A percentile compares a stretch with the other conserved stretches of the same genome.
phyloP scores from a whole-genome alignment of 2,329 filamentous ascomycete genomes.

The Alternaria gansuensis region DNA sequence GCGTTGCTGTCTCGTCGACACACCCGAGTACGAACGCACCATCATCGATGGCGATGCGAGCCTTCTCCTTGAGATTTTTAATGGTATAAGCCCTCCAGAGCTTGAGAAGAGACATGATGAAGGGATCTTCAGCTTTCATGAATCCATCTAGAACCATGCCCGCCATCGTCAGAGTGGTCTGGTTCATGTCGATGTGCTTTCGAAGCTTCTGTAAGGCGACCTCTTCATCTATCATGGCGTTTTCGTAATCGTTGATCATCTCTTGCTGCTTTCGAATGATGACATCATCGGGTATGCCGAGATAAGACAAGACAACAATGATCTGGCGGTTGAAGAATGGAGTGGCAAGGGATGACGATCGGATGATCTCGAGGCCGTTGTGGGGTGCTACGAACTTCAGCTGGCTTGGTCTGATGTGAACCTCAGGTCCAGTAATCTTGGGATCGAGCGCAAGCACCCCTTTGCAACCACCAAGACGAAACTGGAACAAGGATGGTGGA shows the following conservation, averaged over 20 bases:
- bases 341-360: slow-evolving; percentile 76
- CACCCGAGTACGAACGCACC: slow-evolving; percentile 90
- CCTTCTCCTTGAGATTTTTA: slow-evolving; percentile 91
- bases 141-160: slow-evolving; percentile 83
- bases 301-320: slow-evolving; percentile 81
- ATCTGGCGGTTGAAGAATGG: slow-evolving; percentile 90
- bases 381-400: slow-evolving; percentile 81
- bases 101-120: slow-evolving; percentile 78
- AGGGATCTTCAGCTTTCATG: slow-evolving; percentile 77
- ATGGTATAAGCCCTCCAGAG: slow-evolving; percentile 91
- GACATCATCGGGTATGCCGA: slow-evolving; percentile 73
- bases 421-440: slow-evolving; percentile 69
- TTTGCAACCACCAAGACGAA: slow-evolving; percentile 91
- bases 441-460: slow-evolving; percentile 83
- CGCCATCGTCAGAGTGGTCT: slow-evolving; percentile 77
- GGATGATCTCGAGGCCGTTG: slow-evolving; percentile 83
- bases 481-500: slow-evolving; percentile 85
- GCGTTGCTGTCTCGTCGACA: slow-evolving; percentile 80
- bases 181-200: slow-evolving; percentile 84
- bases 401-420: slow-evolving; percentile 85
- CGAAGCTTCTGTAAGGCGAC: slow-evolving; percentile 74
- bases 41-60: slow-evolving; percentile 79
- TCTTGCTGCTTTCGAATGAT: slow-evolving; percentile 73
- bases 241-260: slow-evolving; percentile 74
- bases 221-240: slow-evolving; percentile 71